A percentile compares a stretch with the other conserved stretches of the same genome.
Conservation (phyloP, 176 grass and related monocot species). For the Oryza glaberrima region DNA sequence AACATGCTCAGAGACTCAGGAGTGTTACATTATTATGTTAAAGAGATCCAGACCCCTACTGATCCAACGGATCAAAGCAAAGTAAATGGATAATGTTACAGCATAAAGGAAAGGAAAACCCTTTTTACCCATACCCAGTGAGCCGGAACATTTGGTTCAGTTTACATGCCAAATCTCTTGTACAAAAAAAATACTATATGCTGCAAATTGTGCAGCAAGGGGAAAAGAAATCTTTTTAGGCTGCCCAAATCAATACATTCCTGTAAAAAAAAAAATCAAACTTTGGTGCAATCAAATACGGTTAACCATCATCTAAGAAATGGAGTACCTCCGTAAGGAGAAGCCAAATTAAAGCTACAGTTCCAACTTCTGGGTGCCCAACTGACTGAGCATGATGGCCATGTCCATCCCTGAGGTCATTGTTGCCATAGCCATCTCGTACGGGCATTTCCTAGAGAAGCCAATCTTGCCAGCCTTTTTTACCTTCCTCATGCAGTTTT, state of each 20-base stretch:
- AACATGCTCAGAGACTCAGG: not conserved
- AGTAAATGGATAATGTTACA: not conserved
- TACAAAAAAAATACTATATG: not conserved
- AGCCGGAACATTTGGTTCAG: not conserved
- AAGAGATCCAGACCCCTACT: not conserved
- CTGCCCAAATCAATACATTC: not conserved
- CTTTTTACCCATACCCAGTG: not conserved
- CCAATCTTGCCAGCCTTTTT: conserved; percentile 69
- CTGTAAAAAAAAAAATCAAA: not conserved
- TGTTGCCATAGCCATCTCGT: conserved; percentile 72
- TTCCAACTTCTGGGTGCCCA: conserved; percentile 54
- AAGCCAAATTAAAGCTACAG: conserved; percentile 38
- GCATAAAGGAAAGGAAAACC: not conserved
- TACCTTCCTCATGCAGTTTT: conserved; percentile 83
- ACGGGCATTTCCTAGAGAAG: conserved; percentile 77
- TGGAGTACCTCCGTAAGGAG: not conserved
- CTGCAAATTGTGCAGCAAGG: conserved; percentile 9
- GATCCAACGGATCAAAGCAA: not conserved
- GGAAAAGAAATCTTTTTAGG: not conserved
- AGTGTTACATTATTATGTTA: not conserved
- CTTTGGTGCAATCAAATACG: not conserved
- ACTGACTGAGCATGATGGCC: conserved; percentile 87
- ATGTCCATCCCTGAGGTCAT: conserved; percentile 96
- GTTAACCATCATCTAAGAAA: not conserved
- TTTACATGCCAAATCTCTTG: conserved; percentile 19